These are phyloP conservation scores for Monosporozyma servazzii DNA, from an alignment of 805 yeast genomes.

Conservation along the genomic window DNA sequence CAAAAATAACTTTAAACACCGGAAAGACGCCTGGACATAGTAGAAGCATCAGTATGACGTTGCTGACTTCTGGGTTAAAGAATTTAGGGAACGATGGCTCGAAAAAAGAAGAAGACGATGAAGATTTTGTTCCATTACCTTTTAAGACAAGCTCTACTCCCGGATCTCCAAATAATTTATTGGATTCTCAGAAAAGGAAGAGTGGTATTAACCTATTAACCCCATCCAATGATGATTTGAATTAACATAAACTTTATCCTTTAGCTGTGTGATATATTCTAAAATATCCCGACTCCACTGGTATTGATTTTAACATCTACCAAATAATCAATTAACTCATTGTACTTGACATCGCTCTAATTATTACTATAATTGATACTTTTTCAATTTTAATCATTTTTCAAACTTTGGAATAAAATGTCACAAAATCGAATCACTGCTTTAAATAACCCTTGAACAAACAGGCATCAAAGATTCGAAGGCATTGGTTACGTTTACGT, in stretches of 20 bases:
- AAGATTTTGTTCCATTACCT: constrained; percentile 17
- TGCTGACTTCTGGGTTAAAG: not conserved
- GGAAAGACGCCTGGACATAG: not conserved
- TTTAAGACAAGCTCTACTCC: constrained; percentile 15
- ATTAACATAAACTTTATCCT: not conserved
- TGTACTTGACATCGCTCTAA: not conserved
- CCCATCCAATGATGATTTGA: not conserved
- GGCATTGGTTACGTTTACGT: too few species aligned
- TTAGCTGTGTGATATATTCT: too few species aligned
- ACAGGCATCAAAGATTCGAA: not conserved
- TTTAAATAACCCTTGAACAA: not conserved
- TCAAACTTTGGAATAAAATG: not conserved
- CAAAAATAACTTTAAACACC: not conserved
- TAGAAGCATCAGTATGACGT: not conserved
- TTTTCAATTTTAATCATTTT: not conserved
- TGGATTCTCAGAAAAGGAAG: constrained; percentile 1
- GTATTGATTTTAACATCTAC: too few species aligned
- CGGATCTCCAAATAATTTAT: constrained; percentile 1
- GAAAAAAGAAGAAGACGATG: not conserved
- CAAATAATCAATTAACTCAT: not conserved
- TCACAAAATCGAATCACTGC: not conserved
- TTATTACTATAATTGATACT: not conserved
- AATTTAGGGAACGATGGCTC: not conserved
- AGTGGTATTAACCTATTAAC: constrained; percentile 6
- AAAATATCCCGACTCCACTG: not conserved